A percentile compares a stretch with the other conserved stretches of the same genome.
These are phyloP conservation scores for Friedmanniomyces endolithicus DNA, from an alignment of 495 filamentous ascomycete species.

Conservation along the genomic window DNA sequence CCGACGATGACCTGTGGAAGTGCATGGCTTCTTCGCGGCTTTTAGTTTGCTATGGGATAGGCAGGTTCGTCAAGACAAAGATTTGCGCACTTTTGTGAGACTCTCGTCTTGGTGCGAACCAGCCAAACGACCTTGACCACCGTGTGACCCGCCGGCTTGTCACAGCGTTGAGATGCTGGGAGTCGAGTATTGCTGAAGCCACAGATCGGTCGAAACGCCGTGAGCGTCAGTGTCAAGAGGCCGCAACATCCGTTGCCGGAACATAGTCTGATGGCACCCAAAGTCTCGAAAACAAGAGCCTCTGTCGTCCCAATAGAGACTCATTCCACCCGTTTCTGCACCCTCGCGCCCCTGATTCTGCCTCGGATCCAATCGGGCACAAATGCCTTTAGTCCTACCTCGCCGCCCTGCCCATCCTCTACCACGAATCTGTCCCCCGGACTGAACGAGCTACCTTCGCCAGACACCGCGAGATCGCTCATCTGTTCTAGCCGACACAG, in stretches of 20 bases:
- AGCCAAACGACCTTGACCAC: too few relatives aligned
- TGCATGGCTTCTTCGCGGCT: too few relatives aligned
- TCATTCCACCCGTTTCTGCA: conserved; percentile 20
- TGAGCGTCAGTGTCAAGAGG: not conserved
- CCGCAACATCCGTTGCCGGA: too few relatives aligned
- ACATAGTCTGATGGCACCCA: too few relatives aligned
- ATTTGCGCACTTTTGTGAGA: too few relatives aligned
- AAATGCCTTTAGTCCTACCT: conserved; percentile 66
- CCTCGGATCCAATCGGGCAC: conserved; percentile 60
- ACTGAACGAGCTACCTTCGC: conserved; percentile 43
- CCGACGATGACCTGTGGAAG: too few relatives aligned
- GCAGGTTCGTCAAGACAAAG: too few relatives aligned
- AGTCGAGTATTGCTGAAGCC: not conserved
- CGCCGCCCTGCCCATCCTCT: conserved; percentile 21
- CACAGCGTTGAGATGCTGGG: not conserved
- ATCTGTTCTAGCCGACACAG: conserved; percentile 81
- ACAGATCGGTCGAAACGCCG: too few relatives aligned
- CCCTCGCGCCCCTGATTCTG: conserved; percentile 12
- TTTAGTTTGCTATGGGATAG: too few relatives aligned
- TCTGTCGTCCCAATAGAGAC: not conserved
- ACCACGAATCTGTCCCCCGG: conserved; percentile 45
- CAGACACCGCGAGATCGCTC: conserved; percentile 58
- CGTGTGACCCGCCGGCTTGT: too few relatives aligned
- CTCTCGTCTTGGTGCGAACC: too few relatives aligned
- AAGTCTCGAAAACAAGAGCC: too few relatives aligned